A percentile compares a stretch with the other conserved stretches of the same genome.
These are phyloP conservation scores for Macrophomina pseudophaseolina DNA, from an alignment of 2,329 filamentous ascomycete genomes.

Conservation along the genomic window DNA sequence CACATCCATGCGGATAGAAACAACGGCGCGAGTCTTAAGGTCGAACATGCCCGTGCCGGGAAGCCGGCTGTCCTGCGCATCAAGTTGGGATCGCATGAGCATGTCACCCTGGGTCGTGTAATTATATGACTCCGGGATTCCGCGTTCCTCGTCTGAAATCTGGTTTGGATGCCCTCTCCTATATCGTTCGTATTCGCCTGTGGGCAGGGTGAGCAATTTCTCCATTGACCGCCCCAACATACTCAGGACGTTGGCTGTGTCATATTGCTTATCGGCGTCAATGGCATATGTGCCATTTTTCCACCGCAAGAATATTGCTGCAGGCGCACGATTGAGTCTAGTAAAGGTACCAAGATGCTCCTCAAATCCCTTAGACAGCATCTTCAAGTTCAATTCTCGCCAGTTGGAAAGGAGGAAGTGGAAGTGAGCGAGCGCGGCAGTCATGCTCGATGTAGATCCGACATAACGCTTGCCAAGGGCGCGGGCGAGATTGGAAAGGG, in stretches of 20 bases:
- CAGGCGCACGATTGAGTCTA: slow-evolving; percentile 71
- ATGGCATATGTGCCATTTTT: slow-evolving; percentile 90
- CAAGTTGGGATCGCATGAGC: slow-evolving; percentile 92
- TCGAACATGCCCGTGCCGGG: slow-evolving; percentile 95
- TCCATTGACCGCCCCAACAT: slow-evolving; percentile 97
- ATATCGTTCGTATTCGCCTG: slow-evolving; percentile 84
- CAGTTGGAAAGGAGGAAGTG: slow-evolving; percentile 88
- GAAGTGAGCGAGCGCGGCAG: slow-evolving; percentile 82
- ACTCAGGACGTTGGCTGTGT: slow-evolving; percentile 82
- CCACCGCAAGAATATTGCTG: slow-evolving; percentile 80
- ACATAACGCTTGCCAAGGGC: slow-evolving; percentile 77
- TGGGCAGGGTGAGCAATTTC: slow-evolving; percentile 85
- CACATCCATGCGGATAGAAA: slow-evolving; percentile 89
- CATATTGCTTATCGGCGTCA: slow-evolving; percentile 92
- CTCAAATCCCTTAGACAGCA: slow-evolving; percentile 70
- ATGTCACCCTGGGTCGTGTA: slow-evolving; percentile 88
- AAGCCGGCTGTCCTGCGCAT: slow-evolving; percentile 83
- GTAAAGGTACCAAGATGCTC: slow-evolving; percentile 72
- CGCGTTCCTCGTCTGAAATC: slow-evolving; percentile 73
- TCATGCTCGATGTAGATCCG: slow-evolving; percentile 98
- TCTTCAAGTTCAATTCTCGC: slow-evolving; percentile 70
- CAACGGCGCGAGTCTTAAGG: slow-evolving; percentile 90
- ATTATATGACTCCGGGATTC: slow-evolving; percentile 72
- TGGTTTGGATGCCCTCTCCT: slow-evolving; percentile 70
- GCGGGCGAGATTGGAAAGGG: slow-evolving; percentile 70